A percentile compares a stretch with the other conserved stretches of the same genome.
Evolutionary conservation across 2,329 filamentous ascomycete genomes (phyloP).

Genomic region (Neofusicoccum laricinum): DNA sequence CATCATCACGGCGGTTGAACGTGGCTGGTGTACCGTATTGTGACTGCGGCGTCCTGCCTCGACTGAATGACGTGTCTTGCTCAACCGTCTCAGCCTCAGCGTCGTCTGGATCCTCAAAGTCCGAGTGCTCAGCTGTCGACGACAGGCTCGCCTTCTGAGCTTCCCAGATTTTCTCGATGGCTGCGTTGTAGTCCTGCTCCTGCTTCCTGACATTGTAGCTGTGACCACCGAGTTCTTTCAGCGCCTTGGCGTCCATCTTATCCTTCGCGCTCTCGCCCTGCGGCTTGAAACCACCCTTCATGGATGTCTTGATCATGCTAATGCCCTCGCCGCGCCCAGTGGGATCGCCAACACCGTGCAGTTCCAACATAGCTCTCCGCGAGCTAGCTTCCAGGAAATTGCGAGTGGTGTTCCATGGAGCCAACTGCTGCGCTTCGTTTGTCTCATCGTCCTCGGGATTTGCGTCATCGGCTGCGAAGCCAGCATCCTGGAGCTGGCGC

Average conservation of each 20-base stretch:
- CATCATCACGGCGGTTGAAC: constrained; percentile 59
- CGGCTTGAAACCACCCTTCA: constrained; percentile 96
- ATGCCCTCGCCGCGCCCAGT: constrained; percentile 91
- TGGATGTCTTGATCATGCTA: constrained; percentile 95
- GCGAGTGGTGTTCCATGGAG: constrained; percentile 94
- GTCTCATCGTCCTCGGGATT: constrained; percentile 63
- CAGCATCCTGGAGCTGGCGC: constrained; percentile 86
- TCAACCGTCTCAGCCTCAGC: constrained; percentile 47
- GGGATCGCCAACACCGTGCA: constrained; percentile 92
- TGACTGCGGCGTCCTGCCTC: constrained; percentile 63
- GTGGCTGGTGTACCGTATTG: constrained; percentile 60
- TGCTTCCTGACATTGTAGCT: constrained; percentile 97
- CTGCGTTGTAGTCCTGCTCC: constrained; percentile 85
- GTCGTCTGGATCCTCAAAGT: constrained; percentile 64
- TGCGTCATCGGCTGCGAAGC: constrained; percentile 69
- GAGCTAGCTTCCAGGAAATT: constrained; percentile 93
- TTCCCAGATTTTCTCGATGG: constrained; percentile 89
- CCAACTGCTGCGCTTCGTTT: constrained; percentile 75
- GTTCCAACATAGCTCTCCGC: constrained; percentile 92
- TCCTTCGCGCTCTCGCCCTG: constrained; percentile 85
- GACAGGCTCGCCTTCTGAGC: constrained; percentile 77
- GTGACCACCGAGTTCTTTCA: constrained; percentile 74
- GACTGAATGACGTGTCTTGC: constrained; percentile 29
- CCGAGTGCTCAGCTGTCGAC: constrained; percentile 71
- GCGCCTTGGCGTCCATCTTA: constrained; percentile 74